Percentiles rank a stretch among this genome's conserved stretches.
phyloP scores from a whole-genome alignment of 306 rosid genomes.

The Fragaria ananassa region DNA sequence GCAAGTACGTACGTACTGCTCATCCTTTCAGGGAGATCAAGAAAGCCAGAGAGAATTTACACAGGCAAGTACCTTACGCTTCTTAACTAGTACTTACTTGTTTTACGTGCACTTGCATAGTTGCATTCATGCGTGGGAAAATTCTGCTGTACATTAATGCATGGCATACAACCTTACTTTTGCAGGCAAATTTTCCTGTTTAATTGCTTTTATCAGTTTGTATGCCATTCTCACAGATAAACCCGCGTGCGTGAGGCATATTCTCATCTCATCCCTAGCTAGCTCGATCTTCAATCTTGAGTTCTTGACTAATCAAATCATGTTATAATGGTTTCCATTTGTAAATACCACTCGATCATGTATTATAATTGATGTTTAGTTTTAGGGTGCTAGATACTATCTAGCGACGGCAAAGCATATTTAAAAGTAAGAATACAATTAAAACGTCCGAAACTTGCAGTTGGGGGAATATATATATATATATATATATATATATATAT shows the following conservation, averaged over 20 bases:
- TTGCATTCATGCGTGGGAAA: background rate
- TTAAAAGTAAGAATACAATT: background rate
- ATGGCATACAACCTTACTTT: too few species aligned
- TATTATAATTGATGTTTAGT: background rate
- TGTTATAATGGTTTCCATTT: background rate
- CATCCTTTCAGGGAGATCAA: background rate
- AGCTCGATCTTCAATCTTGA: background rate
- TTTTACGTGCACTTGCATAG: background rate
- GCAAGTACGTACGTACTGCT: background rate
- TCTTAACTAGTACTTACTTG: background rate
- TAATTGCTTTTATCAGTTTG: too few species aligned
- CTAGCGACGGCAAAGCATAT: background rate
- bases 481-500: background rate
- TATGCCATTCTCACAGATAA: too few species aligned
- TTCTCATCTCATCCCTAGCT: background rate
- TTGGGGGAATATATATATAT: background rate
- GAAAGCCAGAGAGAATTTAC: background rate
- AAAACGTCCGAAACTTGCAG: background rate
- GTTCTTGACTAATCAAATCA: background rate
- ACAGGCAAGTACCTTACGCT: background rate
- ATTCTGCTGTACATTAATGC: too few species aligned
- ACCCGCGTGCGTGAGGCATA: too few species aligned
- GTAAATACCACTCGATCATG: background rate
- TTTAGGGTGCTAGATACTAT: background rate
- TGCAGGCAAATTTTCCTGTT: too few species aligned